Evolutionary conservation across 148 eudicot genomes (phyloP).

Genomic region (Fagopyrum esculentum): DNA sequence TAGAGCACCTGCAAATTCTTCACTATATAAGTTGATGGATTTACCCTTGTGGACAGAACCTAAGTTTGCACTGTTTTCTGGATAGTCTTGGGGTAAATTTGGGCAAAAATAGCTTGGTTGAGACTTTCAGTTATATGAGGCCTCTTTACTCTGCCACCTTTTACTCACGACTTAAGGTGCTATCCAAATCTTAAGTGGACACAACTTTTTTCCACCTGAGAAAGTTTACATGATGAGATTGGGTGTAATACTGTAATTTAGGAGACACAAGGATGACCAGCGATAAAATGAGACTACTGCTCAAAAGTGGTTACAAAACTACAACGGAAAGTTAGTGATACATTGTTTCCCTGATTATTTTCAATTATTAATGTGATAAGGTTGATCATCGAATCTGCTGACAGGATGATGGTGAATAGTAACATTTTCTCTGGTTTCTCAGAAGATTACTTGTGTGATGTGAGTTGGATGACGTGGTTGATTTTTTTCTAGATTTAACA

Average conservation of each 20-base stretch:
- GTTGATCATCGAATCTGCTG: too few relatives aligned
- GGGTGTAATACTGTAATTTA: not conserved
- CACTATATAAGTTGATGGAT: not conserved
- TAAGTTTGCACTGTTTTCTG: too few relatives aligned
- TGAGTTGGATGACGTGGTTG: too few relatives aligned
- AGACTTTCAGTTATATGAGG: not conserved
- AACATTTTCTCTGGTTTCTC: too few relatives aligned
- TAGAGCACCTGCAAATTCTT: not conserved
- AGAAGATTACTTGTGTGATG: too few relatives aligned
- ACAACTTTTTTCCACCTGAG: not conserved
- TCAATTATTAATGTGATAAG: too few relatives aligned
- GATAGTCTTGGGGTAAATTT: not conserved
- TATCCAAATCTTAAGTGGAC: not conserved
- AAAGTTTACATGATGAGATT: not conserved
- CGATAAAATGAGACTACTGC: not conserved
- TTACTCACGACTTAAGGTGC: not conserved
- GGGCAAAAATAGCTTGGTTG: not conserved
- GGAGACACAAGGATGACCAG: not conserved
- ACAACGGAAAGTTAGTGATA: too few relatives aligned
- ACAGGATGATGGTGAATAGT: too few relatives aligned
- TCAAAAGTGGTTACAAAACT: not conserved
- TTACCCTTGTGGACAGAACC: not conserved
- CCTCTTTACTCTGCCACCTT: not conserved
- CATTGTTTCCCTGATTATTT: too few relatives aligned
- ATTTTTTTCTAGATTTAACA: too few relatives aligned